phyloP scores from a whole-genome alignment of 495 filamentous ascomycete genomes.

The Friedmanniomyces simplex region DNA sequence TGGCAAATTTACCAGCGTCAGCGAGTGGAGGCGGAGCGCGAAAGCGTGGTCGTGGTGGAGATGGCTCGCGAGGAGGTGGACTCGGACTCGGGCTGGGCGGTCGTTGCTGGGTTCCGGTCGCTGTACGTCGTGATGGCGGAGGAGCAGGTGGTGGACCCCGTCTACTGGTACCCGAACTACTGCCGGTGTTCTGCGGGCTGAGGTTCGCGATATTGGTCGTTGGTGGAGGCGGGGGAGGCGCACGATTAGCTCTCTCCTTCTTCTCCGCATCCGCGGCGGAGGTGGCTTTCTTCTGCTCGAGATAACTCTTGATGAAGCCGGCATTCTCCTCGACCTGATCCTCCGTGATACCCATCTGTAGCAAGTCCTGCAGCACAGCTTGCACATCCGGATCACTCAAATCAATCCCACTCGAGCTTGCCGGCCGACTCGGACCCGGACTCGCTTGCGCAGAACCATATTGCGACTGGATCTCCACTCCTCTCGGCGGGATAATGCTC shows the following conservation, averaged over 20 bases:
- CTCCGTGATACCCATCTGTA: slow-evolving; percentile 79
- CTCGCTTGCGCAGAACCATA: slow-evolving; percentile 4
- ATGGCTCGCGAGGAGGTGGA: slow-evolving; percentile 38
- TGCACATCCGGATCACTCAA: slow-evolving; percentile 74
- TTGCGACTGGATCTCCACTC: slow-evolving; percentile 22
- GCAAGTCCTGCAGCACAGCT: slow-evolving; percentile 71
- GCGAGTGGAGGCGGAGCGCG: slow-evolving; percentile 24
- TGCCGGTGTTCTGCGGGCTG: slow-evolving; percentile 58
- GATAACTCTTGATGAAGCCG: slow-evolving; percentile 91
- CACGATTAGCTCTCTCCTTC: slow-evolving; percentile 39
- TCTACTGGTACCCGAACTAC: slow-evolving; percentile 41
- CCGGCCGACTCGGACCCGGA: slow-evolving; percentile 25
- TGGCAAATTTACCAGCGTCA: slow-evolving; percentile 24
- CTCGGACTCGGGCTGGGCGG: slow-evolving; percentile 38
- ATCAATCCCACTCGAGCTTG: slow-evolving; percentile 56
- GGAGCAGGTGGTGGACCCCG: slow-evolving; percentile 74
- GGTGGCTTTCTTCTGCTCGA: slow-evolving; percentile 65
- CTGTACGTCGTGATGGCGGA: slow-evolving; percentile 62
- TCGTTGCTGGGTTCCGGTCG: slow-evolving; percentile 37
- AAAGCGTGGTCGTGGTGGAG: slow-evolving; percentile 34
- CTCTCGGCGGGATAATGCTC: slow-evolving; percentile 39
- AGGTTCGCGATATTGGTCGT: slow-evolving; percentile 31
- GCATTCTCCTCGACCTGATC: slow-evolving; percentile 87
- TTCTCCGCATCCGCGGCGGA: slow-evolving; percentile 28
- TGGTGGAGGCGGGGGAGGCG: slow-evolving; percentile 51